phyloP scores from a whole-genome alignment of 1,284 basidiomycete genomes.

The Ganoderma sinense region DNA sequence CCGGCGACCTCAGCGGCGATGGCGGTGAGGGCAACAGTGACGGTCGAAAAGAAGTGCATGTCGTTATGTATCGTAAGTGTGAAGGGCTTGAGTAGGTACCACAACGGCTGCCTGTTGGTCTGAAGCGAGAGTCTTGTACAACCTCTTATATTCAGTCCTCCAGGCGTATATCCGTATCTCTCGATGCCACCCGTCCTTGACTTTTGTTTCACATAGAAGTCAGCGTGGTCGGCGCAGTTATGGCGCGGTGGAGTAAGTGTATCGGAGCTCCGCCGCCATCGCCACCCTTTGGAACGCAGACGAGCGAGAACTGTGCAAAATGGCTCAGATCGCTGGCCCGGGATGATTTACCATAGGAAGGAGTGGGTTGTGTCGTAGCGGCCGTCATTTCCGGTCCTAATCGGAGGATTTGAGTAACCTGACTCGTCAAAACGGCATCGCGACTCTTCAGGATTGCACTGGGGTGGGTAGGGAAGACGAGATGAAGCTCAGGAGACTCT shows the following conservation, averaged over 20 bases:
- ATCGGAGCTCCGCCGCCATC: not conserved
- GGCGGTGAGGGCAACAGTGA: constrained; percentile 20
- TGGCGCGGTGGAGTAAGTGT: not conserved
- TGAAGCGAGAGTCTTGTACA: not conserved
- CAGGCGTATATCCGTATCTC: not conserved
- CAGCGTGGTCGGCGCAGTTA: not conserved
- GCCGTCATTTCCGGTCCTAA: not conserved
- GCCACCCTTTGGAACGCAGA: not conserved
- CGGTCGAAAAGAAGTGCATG: not conserved
- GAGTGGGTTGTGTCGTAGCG: not conserved
- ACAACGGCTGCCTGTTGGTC: not conserved
- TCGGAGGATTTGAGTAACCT: not conserved
- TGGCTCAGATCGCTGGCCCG: not conserved
- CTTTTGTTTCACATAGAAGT: not conserved
- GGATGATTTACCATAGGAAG: not conserved
- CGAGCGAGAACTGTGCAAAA: not conserved
- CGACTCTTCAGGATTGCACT: not conserved
- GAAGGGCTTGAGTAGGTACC: not conserved
- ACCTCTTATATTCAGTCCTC: not conserved
- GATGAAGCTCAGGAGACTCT: not conserved
- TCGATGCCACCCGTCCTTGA: not conserved
- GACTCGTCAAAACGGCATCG: no score
- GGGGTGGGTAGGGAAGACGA: not conserved
- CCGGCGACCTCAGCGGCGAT: constrained; percentile 17
- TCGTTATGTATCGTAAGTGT: not conserved